phyloP scores from a whole-genome alignment of 768 basidiomycete species.

The Amanita pseudoporphyria region DNA sequence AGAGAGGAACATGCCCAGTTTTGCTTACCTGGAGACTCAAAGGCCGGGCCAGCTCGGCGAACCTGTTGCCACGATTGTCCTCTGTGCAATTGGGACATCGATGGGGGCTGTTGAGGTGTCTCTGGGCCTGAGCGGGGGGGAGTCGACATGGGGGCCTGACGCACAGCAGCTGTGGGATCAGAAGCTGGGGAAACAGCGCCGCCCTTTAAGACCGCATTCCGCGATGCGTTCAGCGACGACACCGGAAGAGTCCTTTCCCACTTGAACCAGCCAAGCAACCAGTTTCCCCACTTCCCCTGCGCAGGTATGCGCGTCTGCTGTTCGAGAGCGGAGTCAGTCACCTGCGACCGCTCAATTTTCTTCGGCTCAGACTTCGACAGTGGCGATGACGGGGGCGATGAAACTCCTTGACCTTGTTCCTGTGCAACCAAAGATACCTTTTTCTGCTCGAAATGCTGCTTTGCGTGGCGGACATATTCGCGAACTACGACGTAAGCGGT shows the following conservation, averaged over 20 bases:
- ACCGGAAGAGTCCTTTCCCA: constrained; percentile 7
- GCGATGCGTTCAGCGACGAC: neutral
- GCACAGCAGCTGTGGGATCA: neutral
- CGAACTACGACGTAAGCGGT: constrained; percentile 9
- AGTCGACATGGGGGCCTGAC: constrained; percentile 3
- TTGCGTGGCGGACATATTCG: constrained; percentile 7
- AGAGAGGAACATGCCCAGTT: constrained; percentile 4
- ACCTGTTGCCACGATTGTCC: constrained; percentile 14
- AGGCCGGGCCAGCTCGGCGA: constrained; percentile 20
- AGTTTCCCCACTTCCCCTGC: constrained; percentile 5
- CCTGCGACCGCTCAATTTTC: constrained; percentile 6
- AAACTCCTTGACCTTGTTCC: constrained; percentile 8
- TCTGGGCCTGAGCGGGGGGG: constrained; percentile 10
- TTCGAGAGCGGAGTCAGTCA: constrained; percentile 10
- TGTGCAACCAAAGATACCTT: constrained; percentile 10
- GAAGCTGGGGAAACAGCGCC: neutral
- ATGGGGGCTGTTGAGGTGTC: constrained; percentile 9
- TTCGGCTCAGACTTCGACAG: constrained; percentile 14
- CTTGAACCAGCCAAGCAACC: constrained; percentile 6
- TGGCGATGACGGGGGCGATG: constrained; percentile 15
- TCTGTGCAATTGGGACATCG: constrained; percentile 10
- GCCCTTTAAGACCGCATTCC: neutral
- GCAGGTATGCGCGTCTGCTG: constrained; percentile 12
- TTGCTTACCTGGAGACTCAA: constrained; percentile 24
- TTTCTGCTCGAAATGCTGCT: constrained; percentile 7